Evolutionary conservation across 208 protist species (phyloP).

Genomic region (Acanthamoeba healyi): DNA sequence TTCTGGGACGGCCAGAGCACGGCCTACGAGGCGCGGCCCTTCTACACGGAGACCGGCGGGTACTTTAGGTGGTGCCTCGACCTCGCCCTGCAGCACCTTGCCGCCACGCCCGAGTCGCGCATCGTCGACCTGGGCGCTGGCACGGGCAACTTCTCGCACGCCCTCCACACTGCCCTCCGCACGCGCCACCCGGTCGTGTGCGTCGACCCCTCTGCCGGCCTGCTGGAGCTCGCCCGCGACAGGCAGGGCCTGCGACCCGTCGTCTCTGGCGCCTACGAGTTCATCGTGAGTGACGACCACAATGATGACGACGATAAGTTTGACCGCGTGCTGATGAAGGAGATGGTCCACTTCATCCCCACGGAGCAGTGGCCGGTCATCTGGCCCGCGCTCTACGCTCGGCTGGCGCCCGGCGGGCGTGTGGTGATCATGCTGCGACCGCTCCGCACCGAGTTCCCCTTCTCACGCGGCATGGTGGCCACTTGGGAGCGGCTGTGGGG

Average conservation of each 20-base stretch:
- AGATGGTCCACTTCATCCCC: slow-evolving; percentile 29
- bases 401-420: neutral
- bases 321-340: slow-evolving; percentile 20
- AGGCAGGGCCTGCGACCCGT: neutral
- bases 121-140: slow-evolving; percentile 31
- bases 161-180: neutral
- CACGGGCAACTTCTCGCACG: slow-evolving; percentile 12
- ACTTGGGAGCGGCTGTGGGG: neutral
- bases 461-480: neutral
- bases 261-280: neutral
- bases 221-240: neutral
- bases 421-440: slow-evolving; percentile 21
- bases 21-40: neutral
- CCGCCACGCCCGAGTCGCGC: neutral
- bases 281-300: neutral
- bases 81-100: neutral
- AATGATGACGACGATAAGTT: neutral
- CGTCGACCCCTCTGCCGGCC: neutral
- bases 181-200: slow-evolving; percentile 29
- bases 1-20: neutral
- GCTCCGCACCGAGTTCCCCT: neutral
- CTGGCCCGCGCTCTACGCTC: neutral
- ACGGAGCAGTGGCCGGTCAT: neutral
- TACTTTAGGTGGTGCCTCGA: slow-evolving; percentile 5
- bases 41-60: neutral